Conservation (phyloP, 495 filamentous ascomycete species). For the Darksidea phi region DNA sequence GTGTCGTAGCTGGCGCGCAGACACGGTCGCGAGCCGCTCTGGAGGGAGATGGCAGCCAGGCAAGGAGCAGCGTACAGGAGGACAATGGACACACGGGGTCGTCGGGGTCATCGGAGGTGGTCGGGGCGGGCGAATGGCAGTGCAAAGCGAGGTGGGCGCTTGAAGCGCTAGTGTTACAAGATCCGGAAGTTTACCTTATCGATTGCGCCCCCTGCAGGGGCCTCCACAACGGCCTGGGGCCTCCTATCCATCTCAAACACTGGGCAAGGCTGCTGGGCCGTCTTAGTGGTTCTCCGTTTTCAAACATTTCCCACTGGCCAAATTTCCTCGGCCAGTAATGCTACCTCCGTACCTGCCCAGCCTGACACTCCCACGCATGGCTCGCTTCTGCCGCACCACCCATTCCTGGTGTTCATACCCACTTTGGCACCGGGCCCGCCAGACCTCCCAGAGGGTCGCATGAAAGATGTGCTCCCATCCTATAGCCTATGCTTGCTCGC, state of each 20-base stretch:
- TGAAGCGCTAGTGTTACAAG: neutral
- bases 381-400: slow-evolving; percentile 9
- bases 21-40: too few species aligned
- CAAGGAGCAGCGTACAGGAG: too few species aligned
- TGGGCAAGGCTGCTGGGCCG: neutral
- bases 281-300: slow-evolving; percentile 25
- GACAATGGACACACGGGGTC: too few species aligned
- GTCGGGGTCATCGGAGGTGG: too few species aligned
- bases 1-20: too few species aligned
- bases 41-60: too few species aligned
- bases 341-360: slow-evolving; percentile 19
- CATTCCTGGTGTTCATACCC: slow-evolving; percentile 8
- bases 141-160: neutral
- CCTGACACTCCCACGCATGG: neutral
- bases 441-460: neutral
- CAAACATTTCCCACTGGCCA: slow-evolving; percentile 3
- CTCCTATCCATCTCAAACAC: neutral
- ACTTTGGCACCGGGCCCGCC: slow-evolving; percentile 5
- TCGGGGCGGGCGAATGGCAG: neutral
- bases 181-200: neutral
- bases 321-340: slow-evolving; percentile 15
- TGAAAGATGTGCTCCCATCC: slow-evolving; percentile 3
- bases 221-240: neutral
- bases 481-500: slow-evolving; percentile 20
- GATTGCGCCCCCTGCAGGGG: neutral